Evolutionary conservation across 148 eudicot genomes (phyloP).

Genomic region (Nyssa sinensis): DNA sequence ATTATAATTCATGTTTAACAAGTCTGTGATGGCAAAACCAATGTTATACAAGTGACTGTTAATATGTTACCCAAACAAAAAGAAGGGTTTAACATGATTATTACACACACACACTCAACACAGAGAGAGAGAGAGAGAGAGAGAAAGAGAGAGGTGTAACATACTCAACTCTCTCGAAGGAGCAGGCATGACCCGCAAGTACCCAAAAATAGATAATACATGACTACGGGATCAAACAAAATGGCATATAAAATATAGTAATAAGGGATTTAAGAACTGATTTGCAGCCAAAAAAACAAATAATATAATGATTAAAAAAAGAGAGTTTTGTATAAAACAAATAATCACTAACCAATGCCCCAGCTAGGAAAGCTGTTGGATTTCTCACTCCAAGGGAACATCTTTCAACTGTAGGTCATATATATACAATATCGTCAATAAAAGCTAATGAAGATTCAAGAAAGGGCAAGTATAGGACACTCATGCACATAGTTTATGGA

Average conservation of each 20-base stretch:
- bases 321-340: neutral
- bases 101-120: no score
- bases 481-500: neutral
- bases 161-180: no score
- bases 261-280: neutral
- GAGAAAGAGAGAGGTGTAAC: no score
- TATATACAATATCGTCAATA: constrained; percentile 21
- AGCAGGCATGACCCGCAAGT: no score
- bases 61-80: neutral
- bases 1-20: neutral
- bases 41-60: no score
- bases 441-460: constrained; percentile 5
- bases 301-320: neutral
- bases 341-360: constrained; percentile 66
- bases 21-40: neutral
- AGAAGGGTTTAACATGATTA: neutral
- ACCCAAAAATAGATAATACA: no score
- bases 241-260: neutral
- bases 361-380: constrained; percentile 91
- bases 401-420: constrained; percentile 70
- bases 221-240: neutral
- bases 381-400: constrained; percentile 91
- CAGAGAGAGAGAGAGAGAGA: no score
- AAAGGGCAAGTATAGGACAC: neutral
- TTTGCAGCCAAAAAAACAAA: neutral